Conservation (phyloP, 176 grass and related monocot species). For the Juncus effusus region DNA sequence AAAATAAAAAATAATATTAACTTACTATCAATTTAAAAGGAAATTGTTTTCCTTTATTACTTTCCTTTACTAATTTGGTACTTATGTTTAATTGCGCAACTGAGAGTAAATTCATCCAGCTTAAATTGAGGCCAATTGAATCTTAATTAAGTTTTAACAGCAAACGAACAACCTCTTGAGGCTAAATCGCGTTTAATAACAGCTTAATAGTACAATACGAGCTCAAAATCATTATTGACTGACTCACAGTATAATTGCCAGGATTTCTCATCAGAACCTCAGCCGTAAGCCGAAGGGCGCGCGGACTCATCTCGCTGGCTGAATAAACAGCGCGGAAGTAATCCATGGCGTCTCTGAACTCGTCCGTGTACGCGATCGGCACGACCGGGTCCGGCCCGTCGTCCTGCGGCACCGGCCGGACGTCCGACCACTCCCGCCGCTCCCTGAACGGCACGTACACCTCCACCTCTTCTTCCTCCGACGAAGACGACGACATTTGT, state of each 20-base stretch:
- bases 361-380: conserved; percentile 57
- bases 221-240: too few relatives aligned
- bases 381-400: conserved; percentile 67
- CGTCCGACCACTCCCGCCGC: conserved; percentile 66
- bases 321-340: conserved; percentile 90
- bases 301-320: conserved; percentile 51
- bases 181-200: background rate
- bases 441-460: conserved; percentile 39
- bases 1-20: conserved; percentile 15
- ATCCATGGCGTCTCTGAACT: conserved; percentile 85
- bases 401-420: conserved; percentile 60
- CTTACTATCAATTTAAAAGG: background rate
- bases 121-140: background rate
- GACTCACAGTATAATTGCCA: conserved; percentile 76
- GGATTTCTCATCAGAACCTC: conserved; percentile 74
- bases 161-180: background rate
- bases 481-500: conserved; percentile 26
- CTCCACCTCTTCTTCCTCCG: conserved; percentile 6
- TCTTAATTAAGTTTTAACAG: background rate
- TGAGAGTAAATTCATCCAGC: background rate
- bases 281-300: conserved; percentile 58
- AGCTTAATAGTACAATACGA: background rate
- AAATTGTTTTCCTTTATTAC: background rate
- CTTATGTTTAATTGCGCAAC: background rate
- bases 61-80: background rate